Percentiles rank a stretch among this genome's conserved stretches.
phyloP scores from a whole-genome alignment of 371 early-diverging fungal species.

The Saksenaea oblongispora region DNA sequence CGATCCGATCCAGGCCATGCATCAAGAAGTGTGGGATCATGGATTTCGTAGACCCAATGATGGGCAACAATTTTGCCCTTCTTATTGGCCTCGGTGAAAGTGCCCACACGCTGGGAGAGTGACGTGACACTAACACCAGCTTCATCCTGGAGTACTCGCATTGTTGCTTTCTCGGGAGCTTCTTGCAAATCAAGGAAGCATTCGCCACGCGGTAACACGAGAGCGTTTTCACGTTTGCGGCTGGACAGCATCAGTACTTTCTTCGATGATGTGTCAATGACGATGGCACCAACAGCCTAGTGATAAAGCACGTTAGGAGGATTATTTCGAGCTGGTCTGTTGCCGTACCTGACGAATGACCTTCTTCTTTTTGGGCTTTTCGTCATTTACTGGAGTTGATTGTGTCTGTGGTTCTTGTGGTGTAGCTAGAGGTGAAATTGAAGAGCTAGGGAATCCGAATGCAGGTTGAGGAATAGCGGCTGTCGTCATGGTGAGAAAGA shows the following conservation, averaged over 20 bases:
- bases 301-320: not conserved
- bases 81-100: conserved; percentile 44
- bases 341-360: not conserved
- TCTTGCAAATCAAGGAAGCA: conserved; percentile 25
- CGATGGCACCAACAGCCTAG: conserved; percentile 43
- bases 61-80: conserved; percentile 43
- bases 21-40: conserved; percentile 24
- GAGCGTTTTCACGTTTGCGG: conserved; percentile 36
- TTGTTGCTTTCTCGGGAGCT: conserved; percentile 36
- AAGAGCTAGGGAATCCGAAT: not conserved
- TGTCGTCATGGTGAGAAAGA: not conserved
- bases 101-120: conserved; percentile 29
- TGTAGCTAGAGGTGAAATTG: not conserved
- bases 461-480: conserved; percentile 2
- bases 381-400: not conserved
- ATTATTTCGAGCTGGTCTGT: not conserved
- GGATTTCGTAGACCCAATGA: conserved; percentile 50
- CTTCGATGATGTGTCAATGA: conserved; percentile 25
- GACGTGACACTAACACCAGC: conserved; percentile 26
- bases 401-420: not conserved
- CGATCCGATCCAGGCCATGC: conserved; percentile 26
- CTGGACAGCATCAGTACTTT: conserved; percentile 36
- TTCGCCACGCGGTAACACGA: conserved; percentile 43
- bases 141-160: conserved; percentile 38
- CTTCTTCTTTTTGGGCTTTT: not conserved